phyloP scores from a whole-genome alignment of 805 yeast species.

The Starmerella bombi region DNA sequence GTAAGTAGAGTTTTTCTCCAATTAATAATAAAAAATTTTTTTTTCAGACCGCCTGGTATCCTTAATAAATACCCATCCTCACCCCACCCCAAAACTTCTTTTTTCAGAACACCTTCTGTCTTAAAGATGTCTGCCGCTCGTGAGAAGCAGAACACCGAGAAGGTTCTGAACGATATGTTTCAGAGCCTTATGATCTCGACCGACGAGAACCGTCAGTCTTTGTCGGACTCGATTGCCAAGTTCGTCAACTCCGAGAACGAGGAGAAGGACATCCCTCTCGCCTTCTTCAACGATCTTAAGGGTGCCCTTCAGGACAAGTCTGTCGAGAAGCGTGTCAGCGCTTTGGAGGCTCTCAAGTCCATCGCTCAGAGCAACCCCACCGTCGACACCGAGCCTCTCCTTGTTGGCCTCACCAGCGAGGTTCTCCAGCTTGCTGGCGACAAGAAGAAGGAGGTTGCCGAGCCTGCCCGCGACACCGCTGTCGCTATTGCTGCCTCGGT shows the following conservation, averaged over 20 bases:
- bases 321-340: constrained; percentile 49
- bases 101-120: neutral
- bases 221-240: constrained; percentile 80
- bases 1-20: too few species aligned
- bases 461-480: constrained; percentile 63
- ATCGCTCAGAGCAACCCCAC: constrained; percentile 74
- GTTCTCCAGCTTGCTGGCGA: constrained; percentile 79
- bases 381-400: constrained; percentile 69
- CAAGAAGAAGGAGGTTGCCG: constrained; percentile 66
- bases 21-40: too few species aligned
- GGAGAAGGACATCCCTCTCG: constrained; percentile 94
- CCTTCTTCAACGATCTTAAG: constrained; percentile 66
- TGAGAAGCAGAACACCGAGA: constrained; percentile 28
- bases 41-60: neutral
- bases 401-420: constrained; percentile 57
- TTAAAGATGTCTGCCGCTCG: constrained; percentile 19
- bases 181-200: constrained; percentile 82
- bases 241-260: constrained; percentile 93
- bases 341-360: constrained; percentile 70
- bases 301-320: constrained; percentile 67
- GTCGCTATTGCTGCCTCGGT: constrained; percentile 63
- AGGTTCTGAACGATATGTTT: constrained; percentile 89
- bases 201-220: constrained; percentile 62
- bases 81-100: neutral
- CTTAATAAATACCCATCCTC: constrained; percentile 12